Evolutionary conservation across 2,329 filamentous ascomycete species (phyloP).

Genomic region (Dissoconium aciculare): DNA sequence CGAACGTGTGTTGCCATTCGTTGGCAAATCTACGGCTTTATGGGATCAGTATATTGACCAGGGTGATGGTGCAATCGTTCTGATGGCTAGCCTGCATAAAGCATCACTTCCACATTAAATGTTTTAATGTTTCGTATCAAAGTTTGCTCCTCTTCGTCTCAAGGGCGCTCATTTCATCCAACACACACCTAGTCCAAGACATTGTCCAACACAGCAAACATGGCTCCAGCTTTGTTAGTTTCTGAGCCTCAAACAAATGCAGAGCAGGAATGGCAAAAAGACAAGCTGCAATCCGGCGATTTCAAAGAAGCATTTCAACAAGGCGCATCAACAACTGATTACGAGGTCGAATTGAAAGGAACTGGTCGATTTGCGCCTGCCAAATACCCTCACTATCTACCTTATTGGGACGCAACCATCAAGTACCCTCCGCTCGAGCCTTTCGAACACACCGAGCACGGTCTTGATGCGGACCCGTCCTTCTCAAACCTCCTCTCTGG

Average conservation of each 20-base stretch:
- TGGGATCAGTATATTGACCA: no score
- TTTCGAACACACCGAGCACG: constrained; percentile 61
- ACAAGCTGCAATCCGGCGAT: constrained; percentile 13
- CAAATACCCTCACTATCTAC: constrained; percentile 51
- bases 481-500: constrained; percentile 53
- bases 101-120: no score
- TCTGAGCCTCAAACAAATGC: constrained; percentile 13
- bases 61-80: no score
- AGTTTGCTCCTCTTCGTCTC: no score
- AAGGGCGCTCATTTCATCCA: no score
- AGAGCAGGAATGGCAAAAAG: constrained; percentile 15
- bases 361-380: constrained; percentile 39
- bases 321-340: constrained; percentile 30
- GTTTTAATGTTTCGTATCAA: no score
- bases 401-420: constrained; percentile 19
- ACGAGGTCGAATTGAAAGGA: constrained; percentile 40
- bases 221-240: constrained; percentile 33
- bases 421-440: constrained; percentile 50
- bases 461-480: constrained; percentile 54
- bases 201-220: constrained; percentile 11
- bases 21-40: no score
- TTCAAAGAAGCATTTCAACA: constrained; percentile 32
- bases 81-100: no score
- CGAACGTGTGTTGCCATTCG: no score
- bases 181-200: no score